These are phyloP conservation scores for Byssochlamys sp. DNA, from an alignment of 2,329 filamentous ascomycete species.

Conservation along the genomic window DNA sequence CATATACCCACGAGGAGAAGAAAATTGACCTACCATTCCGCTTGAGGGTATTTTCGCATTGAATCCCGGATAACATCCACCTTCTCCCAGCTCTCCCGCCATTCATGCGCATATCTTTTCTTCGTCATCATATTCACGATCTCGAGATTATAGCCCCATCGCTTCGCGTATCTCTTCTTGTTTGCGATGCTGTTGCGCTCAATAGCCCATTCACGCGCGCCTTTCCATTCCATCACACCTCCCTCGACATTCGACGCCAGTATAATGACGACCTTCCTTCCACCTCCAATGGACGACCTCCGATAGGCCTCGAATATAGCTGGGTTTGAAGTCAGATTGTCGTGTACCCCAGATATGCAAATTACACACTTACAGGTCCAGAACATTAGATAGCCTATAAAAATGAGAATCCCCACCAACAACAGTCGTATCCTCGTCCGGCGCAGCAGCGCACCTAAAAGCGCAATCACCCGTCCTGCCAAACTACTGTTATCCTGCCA, in stretches of 20 bases:
- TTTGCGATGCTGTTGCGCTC: slow-evolving; percentile 92
- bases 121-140: slow-evolving; percentile 98
- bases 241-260: slow-evolving; percentile 88
- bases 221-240: slow-evolving; percentile 99
- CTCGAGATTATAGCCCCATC: slow-evolving; percentile 92
- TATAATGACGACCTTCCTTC: slow-evolving; percentile 86
- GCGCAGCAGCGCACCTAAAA: slow-evolving; percentile 47
- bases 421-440: slow-evolving; percentile 57
- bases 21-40: slow-evolving; percentile 67
- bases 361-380: slow-evolving; percentile 57
- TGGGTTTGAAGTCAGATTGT: slow-evolving; percentile 35
- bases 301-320: slow-evolving; percentile 55
- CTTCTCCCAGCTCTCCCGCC: slow-evolving; percentile 99
- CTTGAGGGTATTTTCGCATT: slow-evolving; percentile 86
- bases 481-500: slow-evolving; percentile 37
- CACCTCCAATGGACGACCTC: slow-evolving; percentile 66
- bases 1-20: not conserved
- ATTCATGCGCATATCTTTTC: slow-evolving; percentile 96
- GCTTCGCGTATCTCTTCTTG: slow-evolving; percentile 75
- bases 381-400: slow-evolving; percentile 58
- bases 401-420: slow-evolving; percentile 50
- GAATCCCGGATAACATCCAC: slow-evolving; percentile 83
- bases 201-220: slow-evolving; percentile 92
- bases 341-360: not conserved
- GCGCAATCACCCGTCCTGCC: slow-evolving; percentile 21